Evolutionary conservation across 352 stramenopile genomes (phyloP), one percentile per base, ranked within the genome.

Genomic region (Phytopythium oedochilum): DNA sequence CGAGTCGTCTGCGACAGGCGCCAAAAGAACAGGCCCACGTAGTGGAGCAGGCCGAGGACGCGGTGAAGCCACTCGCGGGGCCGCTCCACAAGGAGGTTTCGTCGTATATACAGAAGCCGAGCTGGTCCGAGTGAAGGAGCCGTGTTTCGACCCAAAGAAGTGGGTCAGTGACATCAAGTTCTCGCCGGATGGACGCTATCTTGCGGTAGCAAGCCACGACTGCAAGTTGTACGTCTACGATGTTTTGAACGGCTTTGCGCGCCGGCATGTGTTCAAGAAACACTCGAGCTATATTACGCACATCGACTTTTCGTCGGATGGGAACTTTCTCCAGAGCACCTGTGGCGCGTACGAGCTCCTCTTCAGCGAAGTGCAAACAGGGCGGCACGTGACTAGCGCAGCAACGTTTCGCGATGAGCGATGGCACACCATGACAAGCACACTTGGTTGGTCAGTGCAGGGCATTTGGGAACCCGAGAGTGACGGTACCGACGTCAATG

Each of bases 351-450:
- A 96, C 52, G 92, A 98, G 57, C 57, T 98, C 17, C 65, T 94
- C 12, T 98, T 96, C 46, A 94, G 78, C 22, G 90, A 98, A 47
- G 83, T 88, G 1, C 71, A 78, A 46, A 66, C 71, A 1, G 79
- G 61, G 3, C 53, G 63, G 22, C 79, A 89, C 44, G 74, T 98
- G 34, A 88, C 86, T 25, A 83, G 79, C 51, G 81, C 92, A 0
- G 75, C 82, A 12, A 70, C 66, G 2, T 75, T 98, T 25, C 81
- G 88, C 22, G 92, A 98, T 57, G 80, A 94, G 12, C 63, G 77
- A 31, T 98, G 94, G 94, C 65, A 94, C 49, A 96, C 89, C 4
- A 81, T 96, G 61, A 97, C 89, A 5, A 86, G 75, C 31, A 86
- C 88, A 0, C 72, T 97, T 14, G 73, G 75, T 1, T 98, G 94